Evolutionary conservation across 106 monocot genomes (phyloP).

Genomic region (Dendrobium chrysotoxum): DNA sequence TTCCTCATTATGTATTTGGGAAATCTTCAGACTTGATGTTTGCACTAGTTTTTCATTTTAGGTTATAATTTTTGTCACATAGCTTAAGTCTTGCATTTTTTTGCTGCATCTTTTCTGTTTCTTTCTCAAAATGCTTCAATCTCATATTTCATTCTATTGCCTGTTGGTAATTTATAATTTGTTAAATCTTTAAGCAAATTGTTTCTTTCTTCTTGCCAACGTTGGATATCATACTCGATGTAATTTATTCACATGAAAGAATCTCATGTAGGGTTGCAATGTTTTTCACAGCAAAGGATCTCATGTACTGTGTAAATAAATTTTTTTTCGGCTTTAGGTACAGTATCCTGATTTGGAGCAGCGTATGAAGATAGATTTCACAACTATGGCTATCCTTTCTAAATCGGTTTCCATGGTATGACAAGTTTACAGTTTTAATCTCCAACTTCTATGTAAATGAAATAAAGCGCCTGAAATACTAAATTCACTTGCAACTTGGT

Average conservation of each 20-base stretch:
- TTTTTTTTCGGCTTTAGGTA: conserved; percentile 45
- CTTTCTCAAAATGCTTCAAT: not conserved
- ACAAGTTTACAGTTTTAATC: not conserved
- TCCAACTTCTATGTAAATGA: not conserved
- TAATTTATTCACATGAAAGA: not conserved
- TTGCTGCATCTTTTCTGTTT: not conserved
- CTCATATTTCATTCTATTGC: too few relatives aligned
- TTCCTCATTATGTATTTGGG: too few relatives aligned
- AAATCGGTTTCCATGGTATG: conserved; percentile 76
- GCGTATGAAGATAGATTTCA: conserved; percentile 75
- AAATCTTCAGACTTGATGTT: too few relatives aligned
- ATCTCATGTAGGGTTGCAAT: not conserved
- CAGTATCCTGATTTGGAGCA: conserved; percentile 92
- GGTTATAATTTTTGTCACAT: not conserved
- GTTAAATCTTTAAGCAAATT: not conserved
- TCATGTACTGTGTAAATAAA: not conserved
- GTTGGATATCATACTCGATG: not conserved
- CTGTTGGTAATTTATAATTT: not conserved
- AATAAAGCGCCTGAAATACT: not conserved
- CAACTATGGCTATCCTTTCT: conserved; percentile 78
- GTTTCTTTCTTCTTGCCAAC: not conserved
- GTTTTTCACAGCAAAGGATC: not conserved
- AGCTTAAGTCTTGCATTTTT: not conserved
- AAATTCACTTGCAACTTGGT: not conserved
- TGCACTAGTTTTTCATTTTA: too few relatives aligned